Percentiles rank a stretch among this genome's conserved stretches.
These are phyloP conservation scores for Pichia membranifaciens DNA, from an alignment of 805 yeast species.

Conservation along the genomic window DNA sequence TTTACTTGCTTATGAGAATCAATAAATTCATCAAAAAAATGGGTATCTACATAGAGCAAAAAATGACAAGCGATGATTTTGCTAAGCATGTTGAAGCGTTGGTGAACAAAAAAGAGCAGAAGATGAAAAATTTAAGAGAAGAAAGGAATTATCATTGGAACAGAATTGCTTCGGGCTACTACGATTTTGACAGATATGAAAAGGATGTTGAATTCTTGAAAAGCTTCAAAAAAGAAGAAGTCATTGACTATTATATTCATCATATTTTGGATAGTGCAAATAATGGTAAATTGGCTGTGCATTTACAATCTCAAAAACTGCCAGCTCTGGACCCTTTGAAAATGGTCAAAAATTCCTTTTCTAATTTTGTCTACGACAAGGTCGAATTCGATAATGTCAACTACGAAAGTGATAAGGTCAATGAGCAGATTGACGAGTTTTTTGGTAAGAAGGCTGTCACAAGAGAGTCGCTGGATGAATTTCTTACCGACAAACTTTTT, in stretches of 20 bases:
- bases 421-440: slow-evolving; percentile 11
- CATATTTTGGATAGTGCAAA: slow-evolving; percentile 29
- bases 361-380: slow-evolving; percentile 26
- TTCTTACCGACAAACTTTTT: slow-evolving; percentile 19
- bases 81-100: slow-evolving; percentile 64
- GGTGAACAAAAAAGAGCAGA: slow-evolving; percentile 57
- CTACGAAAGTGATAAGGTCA: slow-evolving; percentile 20
- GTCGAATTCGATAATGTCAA: slow-evolving; percentile 26
- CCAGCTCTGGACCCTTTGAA: slow-evolving; percentile 21
- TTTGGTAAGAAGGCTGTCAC: slow-evolving; percentile 9
- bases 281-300: slow-evolving; percentile 47
- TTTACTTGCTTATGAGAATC: slow-evolving; percentile 71
- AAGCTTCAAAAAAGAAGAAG: slow-evolving; percentile 43
- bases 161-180: slow-evolving; percentile 68
- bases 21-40: slow-evolving; percentile 50
- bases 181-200: slow-evolving; percentile 60
- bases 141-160: slow-evolving; percentile 64
- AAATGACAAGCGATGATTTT: slow-evolving; percentile 60
- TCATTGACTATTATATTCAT: slow-evolving; percentile 47
- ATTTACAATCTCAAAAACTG: slow-evolving; percentile 50
- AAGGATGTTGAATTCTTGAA: slow-evolving; percentile 53
- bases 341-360: slow-evolving; percentile 23
- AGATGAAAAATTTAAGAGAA: slow-evolving; percentile 71
- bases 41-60: slow-evolving; percentile 36
- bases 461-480: slow-evolving; percentile 6